These are phyloP conservation scores for Phialophora tarda DNA, from an alignment of 2,329 filamentous ascomycete genomes.

Conservation along the genomic window DNA sequence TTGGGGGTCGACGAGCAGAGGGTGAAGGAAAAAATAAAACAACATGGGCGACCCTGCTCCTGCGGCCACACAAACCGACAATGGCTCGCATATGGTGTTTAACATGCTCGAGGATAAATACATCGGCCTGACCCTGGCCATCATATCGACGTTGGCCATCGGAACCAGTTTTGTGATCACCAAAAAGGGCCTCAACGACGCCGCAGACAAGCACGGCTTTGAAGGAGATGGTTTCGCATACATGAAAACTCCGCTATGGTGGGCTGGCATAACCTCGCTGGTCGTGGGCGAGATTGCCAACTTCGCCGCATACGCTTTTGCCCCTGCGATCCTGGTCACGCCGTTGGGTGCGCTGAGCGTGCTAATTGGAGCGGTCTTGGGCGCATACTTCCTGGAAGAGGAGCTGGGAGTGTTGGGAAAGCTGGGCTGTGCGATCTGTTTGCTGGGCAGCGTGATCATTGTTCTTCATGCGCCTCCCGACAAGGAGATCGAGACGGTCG, in stretches of 20 bases:
- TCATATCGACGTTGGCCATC: constrained; percentile 56
- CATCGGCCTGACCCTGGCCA: constrained; percentile 54
- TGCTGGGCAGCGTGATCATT: constrained; percentile 96
- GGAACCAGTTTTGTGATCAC: constrained; percentile 98
- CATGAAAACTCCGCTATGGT: constrained; percentile 93
- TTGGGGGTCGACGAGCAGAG: background rate
- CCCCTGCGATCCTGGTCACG: constrained; percentile 96
- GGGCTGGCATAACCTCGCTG: constrained; percentile 90
- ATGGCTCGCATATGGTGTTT: constrained; percentile 26
- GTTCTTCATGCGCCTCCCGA: constrained; percentile 96
- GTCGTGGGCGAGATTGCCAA: constrained; percentile 93
- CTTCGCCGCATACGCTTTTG: constrained; percentile 97
- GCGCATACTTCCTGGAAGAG: constrained; percentile 92
- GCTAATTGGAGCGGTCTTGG: constrained; percentile 90
- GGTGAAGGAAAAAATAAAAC: background rate
- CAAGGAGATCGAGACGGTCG: constrained; percentile 86
- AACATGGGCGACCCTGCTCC: constrained; percentile 12
- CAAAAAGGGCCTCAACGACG: constrained; percentile 95
- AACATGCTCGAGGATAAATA: constrained; percentile 47
- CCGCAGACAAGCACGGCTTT: constrained; percentile 89
- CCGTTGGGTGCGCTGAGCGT: constrained; percentile 93
- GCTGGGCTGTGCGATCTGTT: constrained; percentile 91
- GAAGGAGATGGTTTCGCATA: constrained; percentile 97
- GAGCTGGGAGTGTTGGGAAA: constrained; percentile 88
- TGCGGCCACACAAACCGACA: constrained; percentile 2